phyloP scores from a whole-genome alignment of 2,329 filamentous ascomycete species.

The Pochonia chlamydosporia region DNA sequence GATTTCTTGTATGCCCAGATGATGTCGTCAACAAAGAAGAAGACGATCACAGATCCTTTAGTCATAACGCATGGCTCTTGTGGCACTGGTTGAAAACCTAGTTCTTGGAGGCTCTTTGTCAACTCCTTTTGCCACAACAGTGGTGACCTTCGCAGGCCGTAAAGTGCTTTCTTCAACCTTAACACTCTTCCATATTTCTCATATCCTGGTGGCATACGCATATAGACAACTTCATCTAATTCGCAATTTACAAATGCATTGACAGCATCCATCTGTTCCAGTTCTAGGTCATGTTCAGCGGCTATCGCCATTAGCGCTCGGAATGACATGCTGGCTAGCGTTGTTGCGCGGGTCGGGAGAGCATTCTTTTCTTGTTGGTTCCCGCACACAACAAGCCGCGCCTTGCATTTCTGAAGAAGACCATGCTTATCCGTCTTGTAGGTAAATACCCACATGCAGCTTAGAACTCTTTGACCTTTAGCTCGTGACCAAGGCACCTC shows the following conservation, averaged over 20 bases:
- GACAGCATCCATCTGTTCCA: neutral
- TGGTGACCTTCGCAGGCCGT: neutral
- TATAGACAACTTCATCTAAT: neutral
- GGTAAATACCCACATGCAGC: too few relatives aligned
- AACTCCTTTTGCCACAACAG: neutral
- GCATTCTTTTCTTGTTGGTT: neutral
- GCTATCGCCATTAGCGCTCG: neutral
- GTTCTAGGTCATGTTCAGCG: neutral
- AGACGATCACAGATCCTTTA: neutral
- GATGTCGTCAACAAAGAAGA: too few relatives aligned
- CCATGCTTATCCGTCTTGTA: too few relatives aligned
- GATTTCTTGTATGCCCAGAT: too few relatives aligned
- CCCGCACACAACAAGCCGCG: too few relatives aligned
- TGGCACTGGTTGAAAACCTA: neutral
- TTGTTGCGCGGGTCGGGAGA: neutral
- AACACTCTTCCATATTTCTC: neutral
- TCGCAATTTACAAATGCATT: neutral
- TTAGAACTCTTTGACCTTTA: neutral
- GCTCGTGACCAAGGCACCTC: neutral
- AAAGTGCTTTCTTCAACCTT: neutral
- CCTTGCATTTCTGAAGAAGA: too few relatives aligned
- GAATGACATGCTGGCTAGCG: neutral
- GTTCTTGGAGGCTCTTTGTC: neutral
- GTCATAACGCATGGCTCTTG: neutral
- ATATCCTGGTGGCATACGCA: neutral